These are phyloP conservation scores for Phylloporus rhodoxanthus DNA, from an alignment of 768 basidiomycete genomes.

Conservation along the genomic window DNA sequence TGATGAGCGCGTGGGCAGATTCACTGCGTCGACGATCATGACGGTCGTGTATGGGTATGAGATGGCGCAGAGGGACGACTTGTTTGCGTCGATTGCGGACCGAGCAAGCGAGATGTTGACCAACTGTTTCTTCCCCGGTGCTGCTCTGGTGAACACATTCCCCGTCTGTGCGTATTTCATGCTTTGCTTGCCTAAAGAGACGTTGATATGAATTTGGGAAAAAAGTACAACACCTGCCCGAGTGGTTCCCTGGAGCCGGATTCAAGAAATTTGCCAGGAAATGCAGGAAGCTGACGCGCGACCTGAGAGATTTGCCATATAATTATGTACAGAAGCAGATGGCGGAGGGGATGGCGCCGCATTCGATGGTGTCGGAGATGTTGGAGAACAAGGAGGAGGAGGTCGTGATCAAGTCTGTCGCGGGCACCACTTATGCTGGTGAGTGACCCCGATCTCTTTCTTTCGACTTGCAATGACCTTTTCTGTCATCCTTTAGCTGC, in stretches of 20 bases:
- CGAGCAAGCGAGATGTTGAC: constrained; percentile 27
- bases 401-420: constrained; percentile 25
- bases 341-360: constrained; percentile 14
- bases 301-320: constrained; percentile 14
- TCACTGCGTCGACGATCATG: constrained; percentile 30
- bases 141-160: constrained; percentile 28
- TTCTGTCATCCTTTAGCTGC: constrained; percentile 6
- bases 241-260: constrained; percentile 28
- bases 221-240: constrained; percentile 24
- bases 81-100: constrained; percentile 29
- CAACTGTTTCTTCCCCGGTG: constrained; percentile 27
- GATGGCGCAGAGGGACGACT: constrained; percentile 26
- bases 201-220: neutral
- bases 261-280: constrained; percentile 22
- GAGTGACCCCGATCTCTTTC: neutral
- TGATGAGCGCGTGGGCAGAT: neutral
- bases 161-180: constrained; percentile 20
- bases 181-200: neutral
- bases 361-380: constrained; percentile 20
- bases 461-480: no score
- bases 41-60: constrained; percentile 32
- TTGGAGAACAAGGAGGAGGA: constrained; percentile 24
- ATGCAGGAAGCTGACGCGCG: constrained; percentile 14
- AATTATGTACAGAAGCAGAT: constrained; percentile 18
- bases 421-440: constrained; percentile 30